A percentile compares a stretch with the other conserved stretches of the same genome.
Conservation (phyloP, 306 rosid genomes). For the Hylodesmum podocarpum region DNA sequence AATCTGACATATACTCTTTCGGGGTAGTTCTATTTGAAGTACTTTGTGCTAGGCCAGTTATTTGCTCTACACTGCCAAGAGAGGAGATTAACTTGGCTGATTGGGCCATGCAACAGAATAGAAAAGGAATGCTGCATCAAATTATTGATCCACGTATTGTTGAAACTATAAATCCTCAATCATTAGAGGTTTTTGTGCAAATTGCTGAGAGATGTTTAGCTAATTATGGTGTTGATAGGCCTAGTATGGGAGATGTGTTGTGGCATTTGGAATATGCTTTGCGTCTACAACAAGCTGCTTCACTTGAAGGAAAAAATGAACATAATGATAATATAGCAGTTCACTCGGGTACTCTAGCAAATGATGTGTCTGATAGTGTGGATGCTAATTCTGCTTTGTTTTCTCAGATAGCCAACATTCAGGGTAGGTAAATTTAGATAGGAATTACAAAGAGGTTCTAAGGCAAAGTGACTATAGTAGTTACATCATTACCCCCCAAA, state of each 20-base stretch:
- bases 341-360: not conserved
- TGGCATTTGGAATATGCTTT: slow-evolving; percentile 82
- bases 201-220: slow-evolving; percentile 68
- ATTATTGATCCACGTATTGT: slow-evolving; percentile 51
- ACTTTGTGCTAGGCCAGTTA: slow-evolving; percentile 62
- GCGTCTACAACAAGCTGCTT: slow-evolving; percentile 54
- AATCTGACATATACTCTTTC: slow-evolving; percentile 83
- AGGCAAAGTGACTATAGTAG: not conserved
- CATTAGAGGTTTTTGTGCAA: slow-evolving; percentile 48
- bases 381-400: slow-evolving; percentile 38
- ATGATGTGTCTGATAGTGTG: slow-evolving; percentile 30
- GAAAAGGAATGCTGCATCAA: slow-evolving; percentile 47
- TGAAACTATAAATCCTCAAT: slow-evolving; percentile 34
- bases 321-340: not conserved
- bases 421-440: slow-evolving; percentile 42
- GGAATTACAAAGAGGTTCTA: not conserved
- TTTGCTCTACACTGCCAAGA: slow-evolving; percentile 47
- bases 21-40: slow-evolving; percentile 86
- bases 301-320: slow-evolving; percentile 34
- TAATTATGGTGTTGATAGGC: slow-evolving; percentile 72
- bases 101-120: slow-evolving; percentile 60
- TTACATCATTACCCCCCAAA: not conserved
- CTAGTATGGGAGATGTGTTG: slow-evolving; percentile 80
- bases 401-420: slow-evolving; percentile 39
- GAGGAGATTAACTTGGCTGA: slow-evolving; percentile 75